A percentile compares a stretch with the other conserved stretches of the same genome.
Evolutionary conservation across 306 rosid species (phyloP).

Genomic region (Sicyos baderoa): DNA sequence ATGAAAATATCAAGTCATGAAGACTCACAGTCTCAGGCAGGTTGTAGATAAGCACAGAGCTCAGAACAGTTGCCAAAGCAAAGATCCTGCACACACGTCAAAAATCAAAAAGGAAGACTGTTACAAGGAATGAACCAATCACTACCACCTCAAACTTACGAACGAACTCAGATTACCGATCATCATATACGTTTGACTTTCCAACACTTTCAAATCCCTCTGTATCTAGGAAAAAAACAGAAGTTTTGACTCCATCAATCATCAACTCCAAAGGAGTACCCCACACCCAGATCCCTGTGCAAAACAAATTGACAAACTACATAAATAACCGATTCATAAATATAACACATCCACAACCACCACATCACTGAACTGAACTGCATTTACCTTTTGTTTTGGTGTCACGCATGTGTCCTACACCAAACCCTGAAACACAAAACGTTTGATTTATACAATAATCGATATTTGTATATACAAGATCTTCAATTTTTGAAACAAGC

Average conservation of each 20-base stretch:
- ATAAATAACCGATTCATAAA: constrained; percentile 12
- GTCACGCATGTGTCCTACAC: constrained; percentile 98
- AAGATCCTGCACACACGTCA: constrained; percentile 60
- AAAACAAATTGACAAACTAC: constrained; percentile 17
- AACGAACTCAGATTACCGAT: constrained; percentile 57
- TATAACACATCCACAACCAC: constrained; percentile 21
- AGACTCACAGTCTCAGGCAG: constrained; percentile 84
- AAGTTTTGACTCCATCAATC: constrained; percentile 77
- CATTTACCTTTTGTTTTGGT: constrained; percentile 81
- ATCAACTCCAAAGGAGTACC: constrained; percentile 75
- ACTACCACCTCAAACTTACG: constrained; percentile 13
- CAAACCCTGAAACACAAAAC: constrained; percentile 57
- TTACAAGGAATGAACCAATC: background rate
- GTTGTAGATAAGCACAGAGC: constrained; percentile 90
- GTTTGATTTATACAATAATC: constrained; percentile 8
- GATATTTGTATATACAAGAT: background rate
- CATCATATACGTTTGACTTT: constrained; percentile 94
- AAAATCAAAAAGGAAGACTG: constrained; percentile 19
- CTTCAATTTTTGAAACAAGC: background rate
- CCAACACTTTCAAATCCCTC: constrained; percentile 98
- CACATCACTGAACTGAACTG: constrained; percentile 21
- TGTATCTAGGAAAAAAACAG: constrained; percentile 84
- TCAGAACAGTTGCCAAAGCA: constrained; percentile 88
- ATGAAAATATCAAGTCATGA: constrained; percentile 9
- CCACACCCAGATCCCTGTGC: constrained; percentile 95